Base-by-base conservation (phyloP, 345 rosid genomes). In the Pugionium dolabratum region DNA sequence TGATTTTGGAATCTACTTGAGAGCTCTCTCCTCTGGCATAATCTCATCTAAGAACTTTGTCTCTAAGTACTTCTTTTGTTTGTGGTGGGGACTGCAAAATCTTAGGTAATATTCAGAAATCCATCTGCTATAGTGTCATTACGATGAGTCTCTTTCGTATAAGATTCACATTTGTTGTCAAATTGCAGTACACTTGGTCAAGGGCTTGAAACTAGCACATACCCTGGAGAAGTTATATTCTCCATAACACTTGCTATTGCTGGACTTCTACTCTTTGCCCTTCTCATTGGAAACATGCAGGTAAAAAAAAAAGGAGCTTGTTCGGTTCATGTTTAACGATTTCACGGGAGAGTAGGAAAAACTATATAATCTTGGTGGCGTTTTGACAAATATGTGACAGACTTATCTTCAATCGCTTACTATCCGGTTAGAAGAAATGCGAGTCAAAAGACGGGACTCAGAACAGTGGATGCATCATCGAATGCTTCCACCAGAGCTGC, bases 391-490 rank as follows among this genome's bases (percentile, higher is more conserved):
- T 42, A 28, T 33, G 7, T 72, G 67, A 51, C 88, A 94, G 99
- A 94, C 99, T 60, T 94, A 94, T 80, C 97, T 94, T 73, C 99
- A 94, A 62, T 94, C 99, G 4, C 88, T 88, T 2, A 94, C 99
- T 3, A 90, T 90, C 44, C 94, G 97, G 59, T 84, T 94, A 51
- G 99, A 94, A 78, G 99, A 94, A 73, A 90, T 94, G 99, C 84
- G 99, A 74, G 85, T 94, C 42, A 94, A 94, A 77, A 86, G 97
- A 84, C 99, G 96, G 25, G 98, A 93, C 72, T 88, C 98, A 35
- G 98, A 93, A 54, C 98, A 88, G 67, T 93, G 98, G 97, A 93
- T 93, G 98, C 97, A 84, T 81, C 98, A 93, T 51, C 89, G 98
- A 29, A 79, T 93, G 86, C 97, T 93, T 71, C 98, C 98, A n/a